Conservation (phyloP, 805 yeast species). For the Saccharomycopsis babjevae region DNA sequence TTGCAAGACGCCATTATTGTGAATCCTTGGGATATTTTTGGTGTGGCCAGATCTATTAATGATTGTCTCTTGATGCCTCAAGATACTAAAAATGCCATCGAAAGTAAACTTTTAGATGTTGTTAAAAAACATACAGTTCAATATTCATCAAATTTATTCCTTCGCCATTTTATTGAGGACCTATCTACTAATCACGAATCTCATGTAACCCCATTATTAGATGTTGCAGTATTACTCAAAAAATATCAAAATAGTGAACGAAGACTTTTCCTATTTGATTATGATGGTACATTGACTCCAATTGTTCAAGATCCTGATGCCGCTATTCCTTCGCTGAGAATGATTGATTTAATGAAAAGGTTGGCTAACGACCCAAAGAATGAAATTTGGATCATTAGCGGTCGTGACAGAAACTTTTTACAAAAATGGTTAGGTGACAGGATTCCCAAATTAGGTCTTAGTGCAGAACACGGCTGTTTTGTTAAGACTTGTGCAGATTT, state of each 20-base stretch:
- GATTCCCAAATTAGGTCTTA: conserved; percentile 57
- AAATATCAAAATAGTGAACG: conserved; percentile 52
- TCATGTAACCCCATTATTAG: conserved; percentile 72
- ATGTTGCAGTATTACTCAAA: conserved; percentile 52
- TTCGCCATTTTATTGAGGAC: conserved; percentile 38
- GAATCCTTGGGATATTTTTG: conserved; percentile 96
- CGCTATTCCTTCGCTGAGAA: conserved; percentile 80
- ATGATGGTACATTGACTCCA: conserved; percentile 96
- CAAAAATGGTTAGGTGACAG: conserved; percentile 78
- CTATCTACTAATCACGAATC: conserved; percentile 28
- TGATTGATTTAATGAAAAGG: conserved; percentile 46
- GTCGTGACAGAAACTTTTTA: conserved; percentile 85
- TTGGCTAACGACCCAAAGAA: conserved; percentile 70
- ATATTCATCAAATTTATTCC: conserved; percentile 62
- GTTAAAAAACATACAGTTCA: conserved; percentile 69
- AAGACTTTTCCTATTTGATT: conserved; percentile 83
- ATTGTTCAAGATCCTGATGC: conserved; percentile 97
- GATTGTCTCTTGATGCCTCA: conserved; percentile 49
- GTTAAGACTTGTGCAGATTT: conserved; percentile 47
- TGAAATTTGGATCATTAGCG: conserved; percentile 90
- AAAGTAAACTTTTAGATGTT: conserved; percentile 45
- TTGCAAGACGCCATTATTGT: conserved; percentile 67
- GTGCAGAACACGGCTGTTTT: conserved; percentile 98
- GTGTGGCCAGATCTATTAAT: conserved; percentile 78
- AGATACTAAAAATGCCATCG: conserved; percentile 36